Percentiles rank a stretch among this genome's conserved stretches.
phyloP scores from a whole-genome alignment of 805 yeast species.

The Sungouiozyma ichnusensis region DNA sequence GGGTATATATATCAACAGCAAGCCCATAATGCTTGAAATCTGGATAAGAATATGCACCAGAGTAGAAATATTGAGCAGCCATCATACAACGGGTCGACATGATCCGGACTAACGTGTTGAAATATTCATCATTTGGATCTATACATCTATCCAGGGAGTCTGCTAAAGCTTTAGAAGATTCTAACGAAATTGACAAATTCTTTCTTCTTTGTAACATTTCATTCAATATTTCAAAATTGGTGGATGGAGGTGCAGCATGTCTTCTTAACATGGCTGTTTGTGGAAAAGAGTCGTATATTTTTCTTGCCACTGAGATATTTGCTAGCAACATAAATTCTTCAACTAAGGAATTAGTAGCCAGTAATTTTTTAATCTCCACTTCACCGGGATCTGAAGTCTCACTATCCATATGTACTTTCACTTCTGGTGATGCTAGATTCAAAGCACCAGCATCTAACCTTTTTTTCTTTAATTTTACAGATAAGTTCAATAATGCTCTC shows the following conservation, averaged over 20 bases:
- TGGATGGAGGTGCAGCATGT: slow-evolving; percentile 94
- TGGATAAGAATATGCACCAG: slow-evolving; percentile 81
- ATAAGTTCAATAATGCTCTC: slow-evolving; percentile 69
- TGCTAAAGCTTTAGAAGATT: slow-evolving; percentile 83
- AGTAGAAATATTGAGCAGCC: slow-evolving; percentile 95
- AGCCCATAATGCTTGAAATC: slow-evolving; percentile 95
- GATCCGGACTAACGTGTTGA: slow-evolving; percentile 86
- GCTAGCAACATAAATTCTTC: slow-evolving; percentile 98
- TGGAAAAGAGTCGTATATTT: slow-evolving; percentile 86
- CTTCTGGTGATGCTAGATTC: slow-evolving; percentile 95
- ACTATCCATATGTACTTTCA: slow-evolving; percentile 91
- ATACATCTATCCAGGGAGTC: slow-evolving; percentile 84
- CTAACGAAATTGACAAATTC: slow-evolving; percentile 63
- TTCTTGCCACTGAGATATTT: slow-evolving; percentile 88
- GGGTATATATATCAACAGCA: slow-evolving; percentile 95
- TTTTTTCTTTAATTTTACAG: slow-evolving; percentile 74
- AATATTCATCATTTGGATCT: slow-evolving; percentile 76
- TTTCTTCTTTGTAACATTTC: slow-evolving; percentile 81
- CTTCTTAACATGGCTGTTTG: slow-evolving; percentile 98
- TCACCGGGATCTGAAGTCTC: slow-evolving; percentile 96
- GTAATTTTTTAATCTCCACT: slow-evolving; percentile 78
- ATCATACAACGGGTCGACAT: slow-evolving; percentile 99
- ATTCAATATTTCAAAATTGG: slow-evolving; percentile 81
- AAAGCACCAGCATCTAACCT: slow-evolving; percentile 93
- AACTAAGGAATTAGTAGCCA: slow-evolving; percentile 90